Conservation (phyloP, 2,329 filamentous ascomycete species). For the Ophiostoma sp. region DNA sequence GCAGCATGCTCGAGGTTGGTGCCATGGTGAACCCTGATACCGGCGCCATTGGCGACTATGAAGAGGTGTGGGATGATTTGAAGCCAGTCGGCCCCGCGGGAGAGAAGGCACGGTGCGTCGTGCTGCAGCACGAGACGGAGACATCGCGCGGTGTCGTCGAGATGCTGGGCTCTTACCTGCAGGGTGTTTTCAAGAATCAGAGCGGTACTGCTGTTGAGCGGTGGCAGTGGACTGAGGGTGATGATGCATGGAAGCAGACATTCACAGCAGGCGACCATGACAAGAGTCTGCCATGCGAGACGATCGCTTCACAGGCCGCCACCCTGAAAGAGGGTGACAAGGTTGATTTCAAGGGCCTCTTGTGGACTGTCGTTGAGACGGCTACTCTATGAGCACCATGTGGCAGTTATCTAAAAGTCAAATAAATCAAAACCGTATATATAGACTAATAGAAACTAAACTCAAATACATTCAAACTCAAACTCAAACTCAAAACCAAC, state of each 20-base stretch:
- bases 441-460: background rate
- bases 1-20: slow-evolving; percentile 51
- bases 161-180: slow-evolving; percentile 49
- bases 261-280: background rate
- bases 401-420: background rate
- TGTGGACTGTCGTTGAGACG: slow-evolving; percentile 20
- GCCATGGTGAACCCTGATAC: slow-evolving; percentile 55
- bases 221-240: slow-evolving; percentile 42
- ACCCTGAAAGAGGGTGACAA: slow-evolving; percentile 14
- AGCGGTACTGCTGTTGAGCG: slow-evolving; percentile 46
- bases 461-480: background rate
- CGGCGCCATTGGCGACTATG: slow-evolving; percentile 50
- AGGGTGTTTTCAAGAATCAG: slow-evolving; percentile 48
- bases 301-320: background rate
- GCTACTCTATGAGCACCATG: background rate
- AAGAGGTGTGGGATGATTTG: slow-evolving; percentile 57
- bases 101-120: slow-evolving; percentile 32
- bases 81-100: slow-evolving; percentile 30
- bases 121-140: slow-evolving; percentile 40
- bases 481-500: background rate
- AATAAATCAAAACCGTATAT: background rate
- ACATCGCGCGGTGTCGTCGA: slow-evolving; percentile 47
- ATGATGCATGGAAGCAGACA: background rate
- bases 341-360: background rate
- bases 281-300: slow-evolving; percentile 20